Base-by-base conservation (phyloP, 768 basidiomycete genomes). In the Cystofilobasidium ferigula region DNA sequence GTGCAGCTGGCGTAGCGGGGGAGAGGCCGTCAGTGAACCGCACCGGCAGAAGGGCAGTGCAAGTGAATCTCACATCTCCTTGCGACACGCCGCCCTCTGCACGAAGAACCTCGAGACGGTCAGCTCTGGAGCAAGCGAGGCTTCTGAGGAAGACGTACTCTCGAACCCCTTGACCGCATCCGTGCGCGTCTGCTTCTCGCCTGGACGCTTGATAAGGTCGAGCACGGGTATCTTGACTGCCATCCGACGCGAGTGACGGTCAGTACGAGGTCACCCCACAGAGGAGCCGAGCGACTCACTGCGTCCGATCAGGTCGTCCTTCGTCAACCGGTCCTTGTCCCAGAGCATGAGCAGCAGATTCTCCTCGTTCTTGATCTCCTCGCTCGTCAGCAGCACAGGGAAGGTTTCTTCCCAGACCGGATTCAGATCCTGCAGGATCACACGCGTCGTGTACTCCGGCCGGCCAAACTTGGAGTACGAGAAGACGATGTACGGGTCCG, bases 371-470 rank as follows among this genome's bases (percentile, higher is more conserved):
- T 86, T 82, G 56, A 86, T 74, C 66, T 86, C 85, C 42, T 85
- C 80, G 43, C 81, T 79, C 10, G 83, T 82, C 12, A 88, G 79
- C 3, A 86, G 74, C 0, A 88, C 70, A 28, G 58, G 38, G 24
- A 40, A 60, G 12, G 58, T 43, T 26, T 60, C 58, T 10, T 60
- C 35, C 2, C 82, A 79, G 0, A 82, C 80, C 0, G 83, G 86
- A 59, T 82, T 80, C 16, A 80, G 76, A 58, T 85, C 84, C 16
- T 76, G 78, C 36, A 80, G 75, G 71, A 89, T 84, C 72, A 88
- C 84, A 54, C 85, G 79, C 13, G 85, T 86, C n/a, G 84, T 84
- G 80, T 84, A 87, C 2, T 87, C 71, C 0, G 86, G 82, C 71
- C 79, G 79, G 12, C 80, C 80, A 64, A 80, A 79, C 71, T 78